Conservation (phyloP, 1,284 basidiomycete species). For the Trichosporon ovoides region DNA sequence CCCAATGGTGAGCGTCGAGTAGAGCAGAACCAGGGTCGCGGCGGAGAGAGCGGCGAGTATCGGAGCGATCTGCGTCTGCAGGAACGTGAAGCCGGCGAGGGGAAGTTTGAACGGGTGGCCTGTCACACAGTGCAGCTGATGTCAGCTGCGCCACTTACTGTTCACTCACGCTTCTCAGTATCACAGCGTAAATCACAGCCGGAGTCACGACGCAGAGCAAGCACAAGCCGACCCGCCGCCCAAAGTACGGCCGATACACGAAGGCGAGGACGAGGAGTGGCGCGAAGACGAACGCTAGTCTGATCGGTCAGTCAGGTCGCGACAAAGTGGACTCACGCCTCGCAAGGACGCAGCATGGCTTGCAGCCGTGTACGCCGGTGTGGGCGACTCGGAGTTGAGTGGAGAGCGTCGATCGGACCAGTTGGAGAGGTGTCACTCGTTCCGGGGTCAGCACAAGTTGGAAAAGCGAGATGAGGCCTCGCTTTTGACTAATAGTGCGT, state of each 20-base stretch:
- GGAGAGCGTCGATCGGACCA: no score
- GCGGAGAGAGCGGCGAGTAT: background rate
- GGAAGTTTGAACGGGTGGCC: background rate
- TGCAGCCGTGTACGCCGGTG: background rate
- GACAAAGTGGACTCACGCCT: background rate
- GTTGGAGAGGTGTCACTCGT: no score
- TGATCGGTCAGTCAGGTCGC: background rate
- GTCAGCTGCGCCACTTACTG: background rate
- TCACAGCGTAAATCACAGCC: background rate
- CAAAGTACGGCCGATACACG: background rate
- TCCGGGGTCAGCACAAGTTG: background rate
- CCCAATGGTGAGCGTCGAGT: background rate
- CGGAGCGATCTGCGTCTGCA: conserved; percentile 1
- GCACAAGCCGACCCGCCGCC: background rate
- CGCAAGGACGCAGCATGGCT: conserved; percentile 4
- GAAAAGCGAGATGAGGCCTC: no score
- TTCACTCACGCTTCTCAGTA: background rate
- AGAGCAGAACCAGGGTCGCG: background rate
- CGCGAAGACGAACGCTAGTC: background rate
- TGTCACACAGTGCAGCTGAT: conserved; percentile 1
- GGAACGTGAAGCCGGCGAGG: background rate
- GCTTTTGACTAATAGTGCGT: background rate
- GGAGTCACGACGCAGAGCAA: background rate
- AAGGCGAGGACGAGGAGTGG: background rate
- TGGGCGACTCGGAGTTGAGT: background rate